Evolutionary conservation across 371 early-diverging fungal genomes (phyloP).

Genomic region (Quaeritorhiza haematococci): DNA sequence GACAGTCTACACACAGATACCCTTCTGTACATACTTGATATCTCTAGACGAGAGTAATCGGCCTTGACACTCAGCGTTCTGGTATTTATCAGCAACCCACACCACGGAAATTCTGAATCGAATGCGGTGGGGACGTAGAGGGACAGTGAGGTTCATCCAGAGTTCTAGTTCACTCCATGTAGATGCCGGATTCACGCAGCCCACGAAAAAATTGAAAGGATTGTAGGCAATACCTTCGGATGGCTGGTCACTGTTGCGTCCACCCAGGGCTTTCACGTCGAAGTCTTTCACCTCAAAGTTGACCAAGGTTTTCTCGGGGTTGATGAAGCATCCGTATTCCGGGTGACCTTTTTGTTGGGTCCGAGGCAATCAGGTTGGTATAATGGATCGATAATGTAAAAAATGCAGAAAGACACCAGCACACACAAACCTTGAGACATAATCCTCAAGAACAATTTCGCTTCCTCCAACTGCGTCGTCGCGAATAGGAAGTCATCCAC

Average conservation of each 20-base stretch:
- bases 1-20: too few species aligned
- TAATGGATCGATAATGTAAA: neutral
- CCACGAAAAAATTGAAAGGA: neutral
- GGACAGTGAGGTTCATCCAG: too few species aligned
- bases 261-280: conserved; percentile 4
- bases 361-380: too few species aligned
- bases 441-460: conserved; percentile 40
- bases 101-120: conserved; percentile 75
- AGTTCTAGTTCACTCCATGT: too few species aligned
- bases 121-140: too few species aligned
- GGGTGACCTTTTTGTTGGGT: conserved; percentile 35
- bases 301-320: conserved; percentile 54
- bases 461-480: conserved; percentile 41
- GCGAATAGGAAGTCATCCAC: conserved; percentile 83
- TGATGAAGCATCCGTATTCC: conserved; percentile 56
- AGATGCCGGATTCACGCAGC: neutral
- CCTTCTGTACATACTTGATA: too few species aligned
- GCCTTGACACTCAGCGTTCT: conserved; percentile 55
- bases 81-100: conserved; percentile 67
- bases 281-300: conserved; percentile 46
- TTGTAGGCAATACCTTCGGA: conserved; percentile 5
- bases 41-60: conserved; percentile 62
- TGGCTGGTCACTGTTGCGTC: conserved; percentile 23
- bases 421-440: conserved; percentile 42
- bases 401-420: neutral